These are phyloP conservation scores for Haplosporangium sp. DNA, from an alignment of 371 early-diverging fungal species.

Conservation along the genomic window DNA sequence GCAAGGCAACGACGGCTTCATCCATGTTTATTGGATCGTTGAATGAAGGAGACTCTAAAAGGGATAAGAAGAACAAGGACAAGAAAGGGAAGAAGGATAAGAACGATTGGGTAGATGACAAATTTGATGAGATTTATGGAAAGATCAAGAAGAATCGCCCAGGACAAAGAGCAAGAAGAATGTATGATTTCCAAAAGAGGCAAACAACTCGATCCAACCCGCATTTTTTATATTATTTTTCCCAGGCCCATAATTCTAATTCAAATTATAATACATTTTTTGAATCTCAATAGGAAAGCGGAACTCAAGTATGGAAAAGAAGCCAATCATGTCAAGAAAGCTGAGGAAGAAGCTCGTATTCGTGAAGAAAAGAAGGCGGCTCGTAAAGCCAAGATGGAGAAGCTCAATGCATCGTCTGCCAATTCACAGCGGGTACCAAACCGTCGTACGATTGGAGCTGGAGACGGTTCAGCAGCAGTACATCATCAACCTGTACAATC, in stretches of 20 bases:
- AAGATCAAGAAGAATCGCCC: constrained; percentile 58
- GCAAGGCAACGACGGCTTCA: constrained; percentile 19
- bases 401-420: constrained; percentile 38
- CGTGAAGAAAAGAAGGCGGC: constrained; percentile 60
- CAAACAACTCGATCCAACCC: not conserved
- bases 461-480: constrained; percentile 32
- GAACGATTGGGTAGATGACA: constrained; percentile 57
- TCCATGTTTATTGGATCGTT: constrained; percentile 54
- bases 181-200: constrained; percentile 26
- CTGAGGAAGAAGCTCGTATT: constrained; percentile 64
- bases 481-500: constrained; percentile 28
- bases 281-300: constrained; percentile 31
- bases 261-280: not conserved
- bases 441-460: constrained; percentile 37
- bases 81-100: constrained; percentile 55
- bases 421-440: constrained; percentile 38
- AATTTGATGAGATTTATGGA: constrained; percentile 61
- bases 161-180: constrained; percentile 60
- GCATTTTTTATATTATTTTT: constrained; percentile 4
- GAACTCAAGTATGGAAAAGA: constrained; percentile 64
- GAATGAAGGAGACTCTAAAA: constrained; percentile 42
- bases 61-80: constrained; percentile 55
- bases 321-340: constrained; percentile 74
- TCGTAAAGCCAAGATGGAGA: constrained; percentile 44
- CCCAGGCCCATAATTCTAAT: not conserved